Evolutionary conservation across 768 basidiomycete species (phyloP).

Genomic region (Mycena galopus): DNA sequence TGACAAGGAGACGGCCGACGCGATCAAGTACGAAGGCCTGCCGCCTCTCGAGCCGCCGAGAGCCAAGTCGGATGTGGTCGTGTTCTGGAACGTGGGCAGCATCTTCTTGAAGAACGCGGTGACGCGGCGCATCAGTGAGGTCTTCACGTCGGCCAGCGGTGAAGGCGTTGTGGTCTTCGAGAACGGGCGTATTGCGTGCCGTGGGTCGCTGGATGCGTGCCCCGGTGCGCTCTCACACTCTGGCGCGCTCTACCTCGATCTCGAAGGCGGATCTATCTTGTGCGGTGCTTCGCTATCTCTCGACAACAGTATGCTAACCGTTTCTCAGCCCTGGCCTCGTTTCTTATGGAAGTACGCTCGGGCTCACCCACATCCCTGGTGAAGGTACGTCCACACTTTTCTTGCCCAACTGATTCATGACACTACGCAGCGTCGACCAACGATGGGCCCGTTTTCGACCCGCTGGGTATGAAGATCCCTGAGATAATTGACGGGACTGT

Average conservation of each 20-base stretch:
- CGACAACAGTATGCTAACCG: background rate
- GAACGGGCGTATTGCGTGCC: slow-evolving; percentile 24
- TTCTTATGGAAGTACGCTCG: slow-evolving; percentile 33
- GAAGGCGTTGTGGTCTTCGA: slow-evolving; percentile 25
- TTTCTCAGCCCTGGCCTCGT: slow-evolving; percentile 26
- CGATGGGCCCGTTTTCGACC: slow-evolving; percentile 74
- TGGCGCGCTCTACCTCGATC: slow-evolving; percentile 23
- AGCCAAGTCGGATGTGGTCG: slow-evolving; percentile 9
- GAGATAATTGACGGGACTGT: slow-evolving; percentile 57
- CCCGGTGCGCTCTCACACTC: background rate
- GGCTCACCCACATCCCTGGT: slow-evolving; percentile 56
- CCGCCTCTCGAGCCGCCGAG: slow-evolving; percentile 59
- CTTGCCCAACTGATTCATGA: slow-evolving; percentile 69
- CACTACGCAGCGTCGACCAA: slow-evolving; percentile 69
- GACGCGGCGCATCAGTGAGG: slow-evolving; percentile 6
- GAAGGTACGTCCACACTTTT: slow-evolving; percentile 68
- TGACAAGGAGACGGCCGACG: slow-evolving; percentile 68
- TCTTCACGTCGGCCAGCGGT: slow-evolving; percentile 12
- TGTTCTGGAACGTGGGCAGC: slow-evolving; percentile 32
- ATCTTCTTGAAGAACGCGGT: slow-evolving; percentile 22
- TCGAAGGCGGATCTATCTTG: slow-evolving; percentile 34
- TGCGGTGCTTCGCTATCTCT: background rate
- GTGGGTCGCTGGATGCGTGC: slow-evolving; percentile 9
- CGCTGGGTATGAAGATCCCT: slow-evolving; percentile 48
- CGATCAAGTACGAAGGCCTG: slow-evolving; percentile 75